phyloP scores from a whole-genome alignment of 2,329 filamentous ascomycete genomes.

The Beauveria medogensis region DNA sequence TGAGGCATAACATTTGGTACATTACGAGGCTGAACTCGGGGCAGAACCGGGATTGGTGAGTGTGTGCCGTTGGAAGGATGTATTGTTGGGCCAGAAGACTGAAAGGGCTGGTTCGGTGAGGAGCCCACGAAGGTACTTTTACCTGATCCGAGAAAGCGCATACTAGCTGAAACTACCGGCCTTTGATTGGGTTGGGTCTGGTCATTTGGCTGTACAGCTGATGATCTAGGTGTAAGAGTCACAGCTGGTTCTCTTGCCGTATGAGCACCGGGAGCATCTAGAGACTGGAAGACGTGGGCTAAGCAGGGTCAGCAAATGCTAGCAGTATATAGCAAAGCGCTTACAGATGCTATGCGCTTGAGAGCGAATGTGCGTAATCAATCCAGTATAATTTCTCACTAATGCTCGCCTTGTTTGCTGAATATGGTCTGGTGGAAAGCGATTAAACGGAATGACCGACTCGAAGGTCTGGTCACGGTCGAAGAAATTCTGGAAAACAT shows the following conservation, averaged over 20 bases:
- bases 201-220: neutral
- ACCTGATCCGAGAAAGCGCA: neutral
- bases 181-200: neutral
- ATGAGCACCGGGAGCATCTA: neutral
- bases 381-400: neutral
- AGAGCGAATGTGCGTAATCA: neutral
- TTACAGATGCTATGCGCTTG: neutral
- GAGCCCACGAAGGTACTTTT: neutral
- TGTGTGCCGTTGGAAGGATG: neutral
- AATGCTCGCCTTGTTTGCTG: neutral
- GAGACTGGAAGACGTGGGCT: neutral
- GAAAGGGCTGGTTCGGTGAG: neutral
- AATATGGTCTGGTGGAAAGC: neutral
- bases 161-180: too few relatives aligned
- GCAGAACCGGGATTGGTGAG: neutral
- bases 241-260: neutral
- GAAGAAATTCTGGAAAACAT: conserved; percentile 16
- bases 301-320: neutral
- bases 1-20: neutral
- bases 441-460: neutral
- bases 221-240: too few relatives aligned
- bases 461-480: conserved; percentile 19
- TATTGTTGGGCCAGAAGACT: neutral
- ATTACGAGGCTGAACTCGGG: neutral
- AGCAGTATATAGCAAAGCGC: neutral